These are phyloP conservation scores for Podosphaera aphanis DNA, from an alignment of 2,329 filamentous ascomycete species.

Conservation along the genomic window DNA sequence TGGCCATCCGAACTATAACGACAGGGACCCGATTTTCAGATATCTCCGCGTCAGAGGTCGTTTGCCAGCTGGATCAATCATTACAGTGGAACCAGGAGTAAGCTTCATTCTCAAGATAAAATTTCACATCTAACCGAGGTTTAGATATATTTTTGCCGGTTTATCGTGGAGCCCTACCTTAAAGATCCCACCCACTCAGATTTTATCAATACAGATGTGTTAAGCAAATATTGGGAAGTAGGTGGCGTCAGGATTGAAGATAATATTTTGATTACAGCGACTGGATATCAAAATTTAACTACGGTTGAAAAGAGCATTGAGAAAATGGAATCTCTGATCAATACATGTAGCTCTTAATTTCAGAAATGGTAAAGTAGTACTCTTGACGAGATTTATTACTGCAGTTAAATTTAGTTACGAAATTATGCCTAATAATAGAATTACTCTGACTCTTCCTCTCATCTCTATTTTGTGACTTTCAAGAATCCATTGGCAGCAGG, in stretches of 20 bases:
- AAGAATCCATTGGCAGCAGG: too few species aligned
- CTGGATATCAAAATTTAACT: slow-evolving; percentile 49
- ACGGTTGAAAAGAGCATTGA: slow-evolving; percentile 44
- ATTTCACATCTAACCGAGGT: not conserved
- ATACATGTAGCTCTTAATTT: slow-evolving; percentile 7
- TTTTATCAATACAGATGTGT: slow-evolving; percentile 50
- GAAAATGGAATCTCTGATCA: slow-evolving; percentile 31
- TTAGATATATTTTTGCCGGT: slow-evolving; percentile 71
- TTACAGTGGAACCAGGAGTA: slow-evolving; percentile 77
- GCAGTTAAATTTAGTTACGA: too few species aligned
- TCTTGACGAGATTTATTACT: too few species aligned
- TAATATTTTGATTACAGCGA: slow-evolving; percentile 47
- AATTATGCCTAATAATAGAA: too few species aligned
- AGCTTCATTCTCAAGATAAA: slow-evolving; percentile 15
- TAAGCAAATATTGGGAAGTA: slow-evolving; percentile 64
- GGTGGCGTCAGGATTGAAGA: slow-evolving; percentile 51
- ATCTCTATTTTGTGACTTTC: too few species aligned
- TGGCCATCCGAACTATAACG: slow-evolving; percentile 53
- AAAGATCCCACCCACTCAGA: slow-evolving; percentile 46
- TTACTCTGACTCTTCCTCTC: too few species aligned
- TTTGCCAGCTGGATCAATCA: slow-evolving; percentile 52
- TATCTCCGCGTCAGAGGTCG: slow-evolving; percentile 61
- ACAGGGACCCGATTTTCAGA: slow-evolving; percentile 63
- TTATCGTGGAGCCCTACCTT: slow-evolving; percentile 65
- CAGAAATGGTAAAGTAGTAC: too few species aligned